These are phyloP conservation scores for Pichia terricola DNA, from an alignment of 1,139 yeast genomes.

Conservation along the genomic window DNA sequence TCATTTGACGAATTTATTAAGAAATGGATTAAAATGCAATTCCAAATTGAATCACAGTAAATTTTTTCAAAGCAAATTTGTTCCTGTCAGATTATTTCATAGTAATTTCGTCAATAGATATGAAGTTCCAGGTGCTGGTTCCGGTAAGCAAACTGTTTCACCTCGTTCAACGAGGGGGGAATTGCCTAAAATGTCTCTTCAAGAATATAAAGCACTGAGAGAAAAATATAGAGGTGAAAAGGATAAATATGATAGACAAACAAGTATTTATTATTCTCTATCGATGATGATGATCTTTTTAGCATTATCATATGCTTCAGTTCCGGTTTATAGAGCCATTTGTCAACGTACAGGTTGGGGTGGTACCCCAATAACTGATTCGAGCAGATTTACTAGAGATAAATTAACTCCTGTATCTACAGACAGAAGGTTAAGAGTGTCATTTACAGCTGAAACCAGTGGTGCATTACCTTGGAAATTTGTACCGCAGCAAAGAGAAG, in stretches of 20 bases:
- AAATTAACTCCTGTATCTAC: constrained; percentile 83
- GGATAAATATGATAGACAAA: constrained; percentile 28
- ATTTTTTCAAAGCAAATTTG: too few species aligned
- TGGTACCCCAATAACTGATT: constrained; percentile 89
- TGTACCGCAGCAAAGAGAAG: constrained; percentile 90
- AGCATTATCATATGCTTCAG: constrained; percentile 83
- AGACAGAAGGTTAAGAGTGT: constrained; percentile 67
- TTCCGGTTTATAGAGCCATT: constrained; percentile 82
- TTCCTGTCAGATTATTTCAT: not conserved
- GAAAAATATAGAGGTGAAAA: constrained; percentile 25
- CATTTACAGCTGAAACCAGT: constrained; percentile 88
- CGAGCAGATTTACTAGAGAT: constrained; percentile 72
- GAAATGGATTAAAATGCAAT: too few species aligned
- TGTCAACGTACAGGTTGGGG: constrained; percentile 97
- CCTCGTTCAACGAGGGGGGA: constrained; percentile 10
- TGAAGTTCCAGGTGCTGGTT: constrained; percentile 11
- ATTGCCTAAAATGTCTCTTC: constrained; percentile 22
- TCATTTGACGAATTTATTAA: too few species aligned
- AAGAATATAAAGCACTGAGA: constrained; percentile 24
- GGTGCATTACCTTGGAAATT: constrained; percentile 93
- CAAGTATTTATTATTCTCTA: constrained; percentile 65
- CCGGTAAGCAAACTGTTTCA: constrained; percentile 4
- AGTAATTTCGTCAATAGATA: not conserved
- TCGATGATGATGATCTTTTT: constrained; percentile 65
- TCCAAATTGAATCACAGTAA: too few species aligned